Base-by-base conservation (phyloP, 306 rosid genomes). In the Glycyrrhiza uralensis region DNA sequence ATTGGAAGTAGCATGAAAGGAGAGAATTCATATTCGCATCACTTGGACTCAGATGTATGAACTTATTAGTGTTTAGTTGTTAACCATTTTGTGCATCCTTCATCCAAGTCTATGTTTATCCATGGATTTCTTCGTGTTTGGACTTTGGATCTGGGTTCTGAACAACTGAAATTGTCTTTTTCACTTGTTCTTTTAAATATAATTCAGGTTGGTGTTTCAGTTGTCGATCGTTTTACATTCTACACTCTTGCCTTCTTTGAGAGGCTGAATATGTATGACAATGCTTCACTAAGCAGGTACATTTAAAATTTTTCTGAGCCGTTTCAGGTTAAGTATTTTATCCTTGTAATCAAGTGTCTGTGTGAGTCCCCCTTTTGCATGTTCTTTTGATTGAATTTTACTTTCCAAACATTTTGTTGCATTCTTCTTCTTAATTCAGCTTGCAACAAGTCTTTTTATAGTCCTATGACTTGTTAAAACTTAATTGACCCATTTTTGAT, bases 1-100 rank as follows among this genome's bases (percentile, higher is more conserved):
- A 87, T 91, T 77, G 98, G 98, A 89, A 94, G 98, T 83, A 94
- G 98, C 89, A 87, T 50, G 92, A 94, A 94, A 84, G 98, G 97
- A 76, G 96, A 94, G 82, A 94, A 94, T 75, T 94, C 98, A 60
- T 94, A 94, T 74, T 94, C 98, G 4, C 98, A 94, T 85, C 98
- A 94, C 90, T 77, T 94, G 88, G 98, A 94, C 70, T 82, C 96
- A 15, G 95, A 94, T 75, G 99, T 94, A 57, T 44, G n/a, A 42
- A 28, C 71, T 63, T 52, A 52, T 33, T 74, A 28, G n/a, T n/a
- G n/a, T n/a, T n/a, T n/a, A n/a, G 29, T n/a, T 42, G 52, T 46
- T 60, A 28, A 11, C 38, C 35, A 28, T 49, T 18, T 71, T 52
- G 23, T 54, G 13, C 41, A n/a, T 22, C 5, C 57, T 66, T 36